Evolutionary conservation across 2,329 filamentous ascomycete genomes (phyloP).

Genomic region (Endoconidiophora laricicola): DNA sequence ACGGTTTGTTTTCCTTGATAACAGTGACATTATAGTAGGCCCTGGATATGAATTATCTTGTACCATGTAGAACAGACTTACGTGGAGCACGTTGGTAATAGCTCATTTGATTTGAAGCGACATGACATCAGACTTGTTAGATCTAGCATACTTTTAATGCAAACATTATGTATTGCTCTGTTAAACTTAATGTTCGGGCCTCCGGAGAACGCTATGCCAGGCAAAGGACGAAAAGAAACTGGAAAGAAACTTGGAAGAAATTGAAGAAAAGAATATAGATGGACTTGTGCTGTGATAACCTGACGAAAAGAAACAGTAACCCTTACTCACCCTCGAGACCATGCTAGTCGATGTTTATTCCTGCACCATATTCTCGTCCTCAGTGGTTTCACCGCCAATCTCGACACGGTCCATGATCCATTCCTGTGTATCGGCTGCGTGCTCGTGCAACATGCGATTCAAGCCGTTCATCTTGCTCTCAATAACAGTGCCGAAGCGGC

Average conservation of each 20-base stretch:
- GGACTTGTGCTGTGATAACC: not conserved
- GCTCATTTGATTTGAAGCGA: too few relatives aligned
- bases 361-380: constrained; percentile 27
- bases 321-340: not conserved
- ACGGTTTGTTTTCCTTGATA: too few relatives aligned
- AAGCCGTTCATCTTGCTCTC: constrained; percentile 32
- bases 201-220: too few relatives aligned
- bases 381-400: constrained; percentile 28
- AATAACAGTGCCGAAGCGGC: constrained; percentile 42
- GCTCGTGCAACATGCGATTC: constrained; percentile 38
- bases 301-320: not conserved
- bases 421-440: constrained; percentile 32
- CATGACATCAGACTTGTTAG: not conserved
- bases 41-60: too few relatives aligned
- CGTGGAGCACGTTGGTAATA: too few relatives aligned
- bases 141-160: too few relatives aligned
- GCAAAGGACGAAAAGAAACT: not conserved
- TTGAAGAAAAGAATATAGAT: not conserved
- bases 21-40: too few relatives aligned
- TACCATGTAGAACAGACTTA: too few relatives aligned
- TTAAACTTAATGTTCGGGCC: too few relatives aligned
- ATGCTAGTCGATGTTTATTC: not conserved
- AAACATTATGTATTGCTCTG: too few relatives aligned
- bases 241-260: not conserved
- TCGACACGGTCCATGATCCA: constrained; percentile 32